phyloP scores from a whole-genome alignment of 1,284 basidiomycete species.

The Sanghuangporus baumii region DNA sequence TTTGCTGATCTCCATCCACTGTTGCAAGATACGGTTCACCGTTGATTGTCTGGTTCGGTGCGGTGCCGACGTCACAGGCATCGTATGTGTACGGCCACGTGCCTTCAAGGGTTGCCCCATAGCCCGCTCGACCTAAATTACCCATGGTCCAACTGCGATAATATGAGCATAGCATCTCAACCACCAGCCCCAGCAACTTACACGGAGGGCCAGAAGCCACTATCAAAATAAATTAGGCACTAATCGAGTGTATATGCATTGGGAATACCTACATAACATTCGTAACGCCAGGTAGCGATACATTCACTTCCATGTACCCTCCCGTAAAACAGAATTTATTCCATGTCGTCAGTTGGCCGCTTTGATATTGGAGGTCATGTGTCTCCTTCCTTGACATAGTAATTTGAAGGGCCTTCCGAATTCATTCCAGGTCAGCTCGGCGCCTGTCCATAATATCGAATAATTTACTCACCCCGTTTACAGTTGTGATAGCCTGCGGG shows the following conservation, averaged over 20 bases:
- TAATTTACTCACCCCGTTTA: slow-evolving; percentile 31
- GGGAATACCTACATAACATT: slow-evolving; percentile 14
- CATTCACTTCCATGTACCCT: slow-evolving; percentile 38
- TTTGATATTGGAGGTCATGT: slow-evolving; percentile 49
- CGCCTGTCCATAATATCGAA: background rate
- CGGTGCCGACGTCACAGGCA: slow-evolving; percentile 64
- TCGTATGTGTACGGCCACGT: slow-evolving; percentile 78
- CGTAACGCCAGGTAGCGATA: slow-evolving; percentile 30
- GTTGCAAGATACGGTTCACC: slow-evolving; percentile 32
- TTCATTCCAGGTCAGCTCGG: background rate
- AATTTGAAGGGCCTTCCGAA: slow-evolving; percentile 12
- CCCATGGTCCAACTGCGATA: slow-evolving; percentile 41
- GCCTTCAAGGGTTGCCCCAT: slow-evolving; percentile 41
- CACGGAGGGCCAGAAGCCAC: slow-evolving; percentile 41
- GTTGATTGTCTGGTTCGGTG: slow-evolving; percentile 44
- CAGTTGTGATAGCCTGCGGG: slow-evolving; percentile 49
- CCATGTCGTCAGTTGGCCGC: slow-evolving; percentile 39
- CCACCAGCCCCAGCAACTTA: background rate
- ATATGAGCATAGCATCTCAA: background rate
- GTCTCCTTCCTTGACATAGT: slow-evolving; percentile 32
- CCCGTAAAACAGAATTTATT: slow-evolving; percentile 65
- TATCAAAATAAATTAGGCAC: background rate
- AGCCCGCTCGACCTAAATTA: slow-evolving; percentile 45
- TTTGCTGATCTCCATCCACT: slow-evolving; percentile 37
- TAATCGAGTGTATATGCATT: background rate